Evolutionary conservation across 208 protist genomes (phyloP).

Genomic region (Borovskyia barvae): DNA sequence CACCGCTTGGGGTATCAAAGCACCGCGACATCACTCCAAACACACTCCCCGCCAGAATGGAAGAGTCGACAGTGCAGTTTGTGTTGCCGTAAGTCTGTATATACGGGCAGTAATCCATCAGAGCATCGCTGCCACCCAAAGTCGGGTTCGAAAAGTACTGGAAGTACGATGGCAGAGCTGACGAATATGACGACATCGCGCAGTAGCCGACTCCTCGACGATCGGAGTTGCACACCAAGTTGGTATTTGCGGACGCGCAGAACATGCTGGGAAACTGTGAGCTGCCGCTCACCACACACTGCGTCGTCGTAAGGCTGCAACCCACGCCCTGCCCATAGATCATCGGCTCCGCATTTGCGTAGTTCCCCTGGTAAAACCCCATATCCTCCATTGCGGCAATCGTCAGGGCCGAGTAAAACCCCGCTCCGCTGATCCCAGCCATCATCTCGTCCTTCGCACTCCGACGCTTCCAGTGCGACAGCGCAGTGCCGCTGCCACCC

Average conservation of each 20-base stretch:
- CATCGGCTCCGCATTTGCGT: constrained; percentile 52
- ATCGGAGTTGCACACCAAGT: background rate
- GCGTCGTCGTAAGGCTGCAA: constrained; percentile 37
- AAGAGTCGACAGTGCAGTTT: constrained; percentile 3
- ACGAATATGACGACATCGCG: background rate
- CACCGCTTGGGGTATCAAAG: background rate
- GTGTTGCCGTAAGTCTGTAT: constrained; percentile 18
- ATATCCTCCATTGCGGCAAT: constrained; percentile 76
- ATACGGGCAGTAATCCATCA: constrained; percentile 56
- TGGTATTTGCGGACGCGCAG: constrained; percentile 20
- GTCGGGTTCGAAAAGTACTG: constrained; percentile 41
- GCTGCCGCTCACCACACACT: constrained; percentile 28
- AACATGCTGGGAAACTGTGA: constrained; percentile 45
- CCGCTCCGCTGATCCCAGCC: constrained; percentile 25
- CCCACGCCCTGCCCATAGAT: constrained; percentile 61
- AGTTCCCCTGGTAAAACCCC: constrained; percentile 67
- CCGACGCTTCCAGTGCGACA: constrained; percentile 85
- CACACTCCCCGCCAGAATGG: background rate
- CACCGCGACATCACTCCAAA: constrained; percentile 9
- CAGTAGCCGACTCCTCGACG: background rate
- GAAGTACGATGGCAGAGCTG: constrained; percentile 19
- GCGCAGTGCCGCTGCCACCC: constrained; percentile 35
- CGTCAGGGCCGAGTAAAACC: constrained; percentile 64
- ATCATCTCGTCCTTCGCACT: constrained; percentile 84
- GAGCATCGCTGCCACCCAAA: constrained; percentile 7